A percentile compares a stretch with the other conserved stretches of the same genome.
These are phyloP conservation scores for Solanum acaule DNA, from an alignment of 257 asterid genomes.

Conservation along the genomic window DNA sequence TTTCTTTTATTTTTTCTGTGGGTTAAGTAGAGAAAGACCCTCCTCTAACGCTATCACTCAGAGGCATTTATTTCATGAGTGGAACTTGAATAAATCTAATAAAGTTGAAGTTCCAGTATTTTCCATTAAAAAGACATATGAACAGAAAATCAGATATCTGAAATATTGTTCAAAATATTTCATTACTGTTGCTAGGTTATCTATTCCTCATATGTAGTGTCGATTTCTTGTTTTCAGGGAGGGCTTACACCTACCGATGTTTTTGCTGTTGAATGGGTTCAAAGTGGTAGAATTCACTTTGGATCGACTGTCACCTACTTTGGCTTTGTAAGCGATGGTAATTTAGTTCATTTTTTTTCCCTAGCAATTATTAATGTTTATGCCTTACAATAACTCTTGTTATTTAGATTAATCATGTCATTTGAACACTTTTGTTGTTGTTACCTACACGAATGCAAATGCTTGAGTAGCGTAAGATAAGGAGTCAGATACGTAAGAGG, in stretches of 20 bases:
- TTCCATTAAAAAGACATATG: neutral
- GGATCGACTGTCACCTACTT: conserved; percentile 91
- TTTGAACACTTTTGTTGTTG: neutral
- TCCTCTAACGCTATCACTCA: neutral
- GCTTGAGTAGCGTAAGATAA: neutral
- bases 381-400: neutral
- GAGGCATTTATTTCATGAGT: neutral
- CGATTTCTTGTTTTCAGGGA: conserved; percentile 49
- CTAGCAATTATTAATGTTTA: neutral
- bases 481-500: neutral
- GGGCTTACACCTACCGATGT: conserved; percentile 97
- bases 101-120: neutral
- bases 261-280: conserved; percentile 96
- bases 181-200: neutral
- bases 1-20: neutral
- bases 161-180: neutral
- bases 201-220: conserved; percentile 2
- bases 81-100: neutral
- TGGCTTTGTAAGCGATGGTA: conserved; percentile 93
- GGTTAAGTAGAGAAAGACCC: neutral
- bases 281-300: conserved; percentile 86
- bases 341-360: neutral
- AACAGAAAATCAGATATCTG: neutral
- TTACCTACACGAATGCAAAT: neutral
- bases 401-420: neutral